phyloP scores from a whole-genome alignment of 768 basidiomycete genomes.

The Lanmaoa pseudosensibilis region DNA sequence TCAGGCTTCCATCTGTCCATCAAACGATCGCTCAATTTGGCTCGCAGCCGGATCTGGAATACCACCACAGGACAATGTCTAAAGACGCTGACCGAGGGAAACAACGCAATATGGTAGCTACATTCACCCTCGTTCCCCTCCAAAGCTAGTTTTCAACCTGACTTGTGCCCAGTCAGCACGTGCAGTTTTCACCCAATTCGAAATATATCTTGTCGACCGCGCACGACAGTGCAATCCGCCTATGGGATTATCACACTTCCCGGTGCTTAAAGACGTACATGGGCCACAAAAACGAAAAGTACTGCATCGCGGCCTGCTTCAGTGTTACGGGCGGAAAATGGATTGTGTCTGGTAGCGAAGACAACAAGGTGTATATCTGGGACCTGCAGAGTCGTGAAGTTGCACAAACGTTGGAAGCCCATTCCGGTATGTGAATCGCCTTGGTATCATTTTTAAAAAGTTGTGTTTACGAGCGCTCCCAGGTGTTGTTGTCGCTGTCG shows the following conservation, averaged over 20 bases:
- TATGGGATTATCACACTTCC: slow-evolving; percentile 94
- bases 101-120: slow-evolving; percentile 74
- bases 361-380: slow-evolving; percentile 87
- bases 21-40: not conserved
- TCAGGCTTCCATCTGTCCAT: slow-evolving; percentile 27
- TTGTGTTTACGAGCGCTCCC: slow-evolving; percentile 7
- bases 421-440: slow-evolving; percentile 50
- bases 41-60: slow-evolving; percentile 89
- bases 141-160: not conserved
- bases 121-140: not conserved
- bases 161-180: slow-evolving; percentile 65
- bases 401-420: slow-evolving; percentile 76
- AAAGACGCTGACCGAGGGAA: slow-evolving; percentile 91
- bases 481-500: slow-evolving; percentile 74
- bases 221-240: slow-evolving; percentile 86
- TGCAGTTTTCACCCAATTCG: slow-evolving; percentile 93
- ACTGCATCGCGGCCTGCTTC: slow-evolving; percentile 82
- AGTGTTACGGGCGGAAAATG: slow-evolving; percentile 84
- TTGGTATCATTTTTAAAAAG: not conserved
- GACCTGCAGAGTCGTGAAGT: slow-evolving; percentile 86
- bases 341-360: slow-evolving; percentile 92
- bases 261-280: slow-evolving; percentile 88
- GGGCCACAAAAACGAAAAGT: slow-evolving; percentile 81
- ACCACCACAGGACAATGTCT: slow-evolving; percentile 90
- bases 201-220: slow-evolving; percentile 93